Base-by-base conservation (phyloP, 1,139 yeast genomes). In the Hemisphaericaspora xylofermentans region DNA sequence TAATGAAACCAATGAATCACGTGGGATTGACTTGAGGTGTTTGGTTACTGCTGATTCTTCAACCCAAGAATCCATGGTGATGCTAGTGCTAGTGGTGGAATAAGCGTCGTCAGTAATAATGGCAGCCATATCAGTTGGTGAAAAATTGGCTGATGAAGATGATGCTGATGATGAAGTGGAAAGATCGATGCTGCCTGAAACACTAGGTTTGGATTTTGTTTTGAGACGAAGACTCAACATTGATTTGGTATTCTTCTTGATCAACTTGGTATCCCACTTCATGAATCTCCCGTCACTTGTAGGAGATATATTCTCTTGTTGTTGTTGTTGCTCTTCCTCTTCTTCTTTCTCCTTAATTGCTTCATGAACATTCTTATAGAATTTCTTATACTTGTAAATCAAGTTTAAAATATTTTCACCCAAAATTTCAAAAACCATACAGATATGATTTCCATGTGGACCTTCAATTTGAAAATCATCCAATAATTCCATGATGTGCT, bases 341-440 rank as follows among this genome's bases (percentile, higher is more conserved):
- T 21, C 26, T 14, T 8, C 9, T 18, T 30, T 43, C 26, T 34
- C 41, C 28, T 45, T 44, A n/a, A 47, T 43, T 39, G 43, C 50
- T 14, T 41, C 41, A 35, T 39, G 40, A 22, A 46, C 32, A 30
- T 38, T 45, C 26, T 40, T 39, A 33, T 45, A 43, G 13, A 49
- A 42, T 37, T 61, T 66, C 45, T 68, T 68, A 47, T 63, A 68
- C 29, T 67, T 56, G 43, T 68, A 61, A 40, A 69, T 65, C 39
- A 68, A 56, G n/a, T 67, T 68, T 29, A 69, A 54, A 26, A 68
- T 54, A 48, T 66, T 69, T 47, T 69, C 74, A 7, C 75, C 75
- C 43, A 69, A 57, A 1, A 69, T 66, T 48, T 71, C 76, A 43
- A 71, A 68, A 4, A 69, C 74, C 71, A 71, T 68, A 48, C 71